A percentile compares a stretch with the other conserved stretches of the same genome.
Evolutionary conservation across 176 grass and related monocot species (phyloP).

Genomic region (Neostapfia colusana): DNA sequence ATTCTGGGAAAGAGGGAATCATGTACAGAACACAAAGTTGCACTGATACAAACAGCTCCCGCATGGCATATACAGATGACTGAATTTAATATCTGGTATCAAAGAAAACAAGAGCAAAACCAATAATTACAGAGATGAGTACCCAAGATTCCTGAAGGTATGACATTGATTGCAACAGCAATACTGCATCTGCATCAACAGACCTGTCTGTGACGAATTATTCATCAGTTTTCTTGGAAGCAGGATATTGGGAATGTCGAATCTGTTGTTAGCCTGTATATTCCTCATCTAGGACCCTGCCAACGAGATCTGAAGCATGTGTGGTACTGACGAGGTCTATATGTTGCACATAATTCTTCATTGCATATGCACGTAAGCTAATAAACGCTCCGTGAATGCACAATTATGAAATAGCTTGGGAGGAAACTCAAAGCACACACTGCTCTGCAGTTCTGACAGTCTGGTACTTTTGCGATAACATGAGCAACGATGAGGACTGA

Average conservation of each 20-base stretch:
- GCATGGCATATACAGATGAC: neutral
- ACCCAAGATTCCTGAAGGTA: neutral
- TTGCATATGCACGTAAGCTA: slow-evolving; percentile 4
- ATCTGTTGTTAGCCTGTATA: neutral
- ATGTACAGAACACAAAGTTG: neutral
- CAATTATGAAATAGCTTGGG: slow-evolving; percentile 16
- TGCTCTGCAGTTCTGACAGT: slow-evolving; percentile 35
- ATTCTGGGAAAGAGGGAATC: neutral
- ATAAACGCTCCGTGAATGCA: slow-evolving; percentile 16
- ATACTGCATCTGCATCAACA: neutral
- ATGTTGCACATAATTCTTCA: slow-evolving; percentile 30
- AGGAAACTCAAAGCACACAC: slow-evolving; percentile 9
- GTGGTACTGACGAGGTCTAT: slow-evolving; percentile 1
- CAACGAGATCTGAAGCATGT: slow-evolving; percentile 7
- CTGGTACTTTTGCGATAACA: slow-evolving; percentile 63
- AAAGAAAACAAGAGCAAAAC: neutral
- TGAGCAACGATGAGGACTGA: slow-evolving; percentile 66
- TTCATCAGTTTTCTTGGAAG: neutral
- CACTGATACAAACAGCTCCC: neutral
- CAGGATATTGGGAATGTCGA: neutral
- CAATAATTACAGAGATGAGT: neutral
- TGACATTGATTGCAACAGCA: neutral
- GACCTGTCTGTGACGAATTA: neutral
- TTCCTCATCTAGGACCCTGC: neutral
- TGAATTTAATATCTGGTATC: neutral